Percentiles rank a stretch among this genome's conserved stretches.
These are phyloP conservation scores for Aspergillus bombycis DNA, from an alignment of 2,329 filamentous ascomycete species.

Conservation along the genomic window DNA sequence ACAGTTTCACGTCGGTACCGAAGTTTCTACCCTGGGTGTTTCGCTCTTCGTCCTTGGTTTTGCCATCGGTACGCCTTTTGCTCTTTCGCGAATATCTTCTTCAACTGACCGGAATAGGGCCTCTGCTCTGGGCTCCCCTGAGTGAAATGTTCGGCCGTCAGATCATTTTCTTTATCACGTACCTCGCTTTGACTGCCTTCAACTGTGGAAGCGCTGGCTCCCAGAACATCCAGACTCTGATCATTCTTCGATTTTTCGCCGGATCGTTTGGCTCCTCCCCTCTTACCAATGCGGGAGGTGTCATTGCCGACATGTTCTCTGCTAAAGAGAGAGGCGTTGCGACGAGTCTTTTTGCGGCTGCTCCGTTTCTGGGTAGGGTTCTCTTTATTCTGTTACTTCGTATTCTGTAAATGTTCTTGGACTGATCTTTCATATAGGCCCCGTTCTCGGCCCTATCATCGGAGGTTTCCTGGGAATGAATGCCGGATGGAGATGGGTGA, in stretches of 20 bases:
- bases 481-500: slow-evolving; percentile 71
- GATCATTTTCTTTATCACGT: slow-evolving; percentile 37
- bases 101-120: slow-evolving; percentile 28
- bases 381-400: not conserved
- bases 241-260: slow-evolving; percentile 70
- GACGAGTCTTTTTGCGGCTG: slow-evolving; percentile 66
- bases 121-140: slow-evolving; percentile 49
- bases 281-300: slow-evolving; percentile 64
- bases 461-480: slow-evolving; percentile 68
- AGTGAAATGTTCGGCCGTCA: slow-evolving; percentile 45
- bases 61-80: slow-evolving; percentile 36
- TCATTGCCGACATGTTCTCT: slow-evolving; percentile 65
- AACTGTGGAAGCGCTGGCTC: slow-evolving; percentile 62
- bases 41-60: slow-evolving; percentile 53
- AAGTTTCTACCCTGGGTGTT: slow-evolving; percentile 47
- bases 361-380: slow-evolving; percentile 61
- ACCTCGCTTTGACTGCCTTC: slow-evolving; percentile 58
- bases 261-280: slow-evolving; percentile 65
- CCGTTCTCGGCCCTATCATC: slow-evolving; percentile 66
- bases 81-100: not conserved
- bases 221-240: slow-evolving; percentile 60
- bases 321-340: slow-evolving; percentile 60
- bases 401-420: not conserved
- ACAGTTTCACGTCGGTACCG: slow-evolving; percentile 39
- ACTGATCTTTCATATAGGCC: slow-evolving; percentile 38